Evolutionary conservation across 352 stramenopile species (phyloP), one percentile per base, ranked within the genome.

Genomic region (Albugo laibachii): DNA sequence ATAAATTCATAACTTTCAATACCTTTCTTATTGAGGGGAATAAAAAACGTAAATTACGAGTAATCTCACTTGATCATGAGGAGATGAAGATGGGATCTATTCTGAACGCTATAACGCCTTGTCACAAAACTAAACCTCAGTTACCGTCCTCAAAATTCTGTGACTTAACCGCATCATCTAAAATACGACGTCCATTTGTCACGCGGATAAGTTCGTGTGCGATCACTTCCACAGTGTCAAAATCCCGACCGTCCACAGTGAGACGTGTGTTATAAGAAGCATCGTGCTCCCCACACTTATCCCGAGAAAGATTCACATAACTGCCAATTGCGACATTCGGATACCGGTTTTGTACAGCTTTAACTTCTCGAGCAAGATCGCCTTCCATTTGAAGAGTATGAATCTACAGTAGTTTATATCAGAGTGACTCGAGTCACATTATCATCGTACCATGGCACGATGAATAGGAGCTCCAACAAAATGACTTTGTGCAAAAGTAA

Each of bases 381-480:
- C 67, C 75, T 65, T 92, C 78, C 36, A 67, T 55, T 41, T 60
- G 65, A 41, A 80, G 39, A 18, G 75, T 88, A 41, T 80, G 69
- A 10, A 85, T 69, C 76, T 89, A 27, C 15, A 31, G 16, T 1
- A 49, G 15, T 47, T 34, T 42, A 46, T n/a, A 27, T 51, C 54
- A 56, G 13, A 42, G 48, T 54, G 12, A 49, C 2, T n/a, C 13
- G 19, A 12, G 31, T 19, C n/a, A 50, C 1, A 41, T 31, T 31
- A 31, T 27, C 5, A 11, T 65, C 71, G 51, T 65, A 89, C 78
- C 31, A 80, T 72, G 4, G 67, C 66, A 37, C 77, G 73, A 50
- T 81, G 70, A 42, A 88, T 87, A 2, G 66, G 75, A 19, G 86
- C 62, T 13, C 78, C 78, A 20, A 74, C 50, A 31, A 92, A 92